Evolutionary conservation across 2,329 filamentous ascomycete genomes (phyloP).

Genomic region (Fusarium sp.): DNA sequence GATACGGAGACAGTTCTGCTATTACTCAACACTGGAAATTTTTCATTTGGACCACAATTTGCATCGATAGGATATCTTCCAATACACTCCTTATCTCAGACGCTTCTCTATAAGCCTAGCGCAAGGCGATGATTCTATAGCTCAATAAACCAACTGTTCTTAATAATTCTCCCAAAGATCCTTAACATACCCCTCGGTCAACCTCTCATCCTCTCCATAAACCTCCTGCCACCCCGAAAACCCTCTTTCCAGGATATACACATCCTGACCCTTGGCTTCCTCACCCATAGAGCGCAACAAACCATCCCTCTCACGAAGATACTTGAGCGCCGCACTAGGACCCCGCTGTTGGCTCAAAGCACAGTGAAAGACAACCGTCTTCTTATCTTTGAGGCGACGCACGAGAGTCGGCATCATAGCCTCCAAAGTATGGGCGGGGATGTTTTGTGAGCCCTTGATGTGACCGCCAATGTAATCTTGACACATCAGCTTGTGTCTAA

Average conservation of each 20-base stretch:
- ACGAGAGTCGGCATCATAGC: slow-evolving; percentile 84
- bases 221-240: slow-evolving; percentile 91
- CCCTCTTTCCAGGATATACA: slow-evolving; percentile 84
- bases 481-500: not conserved
- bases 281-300: slow-evolving; percentile 50
- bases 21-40: not conserved
- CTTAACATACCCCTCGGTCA: slow-evolving; percentile 87
- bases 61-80: not conserved
- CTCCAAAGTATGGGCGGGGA: slow-evolving; percentile 79
- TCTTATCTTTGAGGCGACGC: slow-evolving; percentile 77
- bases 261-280: slow-evolving; percentile 67
- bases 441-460: slow-evolving; percentile 80
- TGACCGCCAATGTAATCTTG: slow-evolving; percentile 91
- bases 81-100: no score
- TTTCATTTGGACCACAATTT: not conserved
- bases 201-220: slow-evolving; percentile 78
- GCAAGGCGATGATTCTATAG: no score
- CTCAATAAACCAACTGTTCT: not conserved
- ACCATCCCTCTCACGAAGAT: slow-evolving; percentile 76
- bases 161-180: slow-evolving; percentile 81
- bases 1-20: not conserved
- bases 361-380: slow-evolving; percentile 94
- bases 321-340: slow-evolving; percentile 83
- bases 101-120: no score
- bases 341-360: slow-evolving; percentile 91